These are phyloP conservation scores for Hyphodiscus hymeniophilus DNA, from an alignment of 495 filamentous ascomycete genomes.

Conservation along the genomic window DNA sequence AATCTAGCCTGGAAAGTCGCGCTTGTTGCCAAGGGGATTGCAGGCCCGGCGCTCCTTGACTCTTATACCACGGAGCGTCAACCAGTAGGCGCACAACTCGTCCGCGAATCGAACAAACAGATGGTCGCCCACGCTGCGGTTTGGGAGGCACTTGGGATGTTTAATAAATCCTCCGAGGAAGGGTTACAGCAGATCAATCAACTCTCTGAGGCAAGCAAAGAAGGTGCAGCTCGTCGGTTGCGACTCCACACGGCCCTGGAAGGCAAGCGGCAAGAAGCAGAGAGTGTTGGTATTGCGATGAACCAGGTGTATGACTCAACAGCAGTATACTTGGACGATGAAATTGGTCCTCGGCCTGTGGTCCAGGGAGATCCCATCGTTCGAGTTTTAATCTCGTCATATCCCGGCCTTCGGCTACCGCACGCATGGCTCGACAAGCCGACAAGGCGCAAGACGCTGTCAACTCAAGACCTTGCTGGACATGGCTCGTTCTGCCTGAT, in stretches of 20 bases:
- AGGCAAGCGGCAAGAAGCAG: not conserved
- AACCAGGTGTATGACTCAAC: not conserved
- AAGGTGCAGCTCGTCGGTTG: not conserved
- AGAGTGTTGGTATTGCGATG: not conserved
- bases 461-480: slow-evolving; percentile 41
- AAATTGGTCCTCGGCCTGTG: not conserved
- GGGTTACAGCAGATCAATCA: not conserved
- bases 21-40: not conserved
- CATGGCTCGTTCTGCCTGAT: slow-evolving; percentile 36
- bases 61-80: not conserved
- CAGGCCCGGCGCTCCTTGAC: not conserved
- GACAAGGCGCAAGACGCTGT: slow-evolving; percentile 28
- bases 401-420: slow-evolving; percentile 40
- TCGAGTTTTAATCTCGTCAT: slow-evolving; percentile 26
- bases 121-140: not conserved
- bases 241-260: not conserved
- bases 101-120: not conserved
- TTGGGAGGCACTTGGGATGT: not conserved
- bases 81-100: not conserved
- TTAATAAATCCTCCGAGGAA: not conserved
- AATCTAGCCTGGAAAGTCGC: not conserved
- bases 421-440: slow-evolving; percentile 42
- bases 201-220: not conserved
- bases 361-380: not conserved
- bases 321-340: not conserved